These are phyloP conservation scores for Breviolum minutum DNA, from an alignment of 73 alveolate species.

Conservation along the genomic window DNA sequence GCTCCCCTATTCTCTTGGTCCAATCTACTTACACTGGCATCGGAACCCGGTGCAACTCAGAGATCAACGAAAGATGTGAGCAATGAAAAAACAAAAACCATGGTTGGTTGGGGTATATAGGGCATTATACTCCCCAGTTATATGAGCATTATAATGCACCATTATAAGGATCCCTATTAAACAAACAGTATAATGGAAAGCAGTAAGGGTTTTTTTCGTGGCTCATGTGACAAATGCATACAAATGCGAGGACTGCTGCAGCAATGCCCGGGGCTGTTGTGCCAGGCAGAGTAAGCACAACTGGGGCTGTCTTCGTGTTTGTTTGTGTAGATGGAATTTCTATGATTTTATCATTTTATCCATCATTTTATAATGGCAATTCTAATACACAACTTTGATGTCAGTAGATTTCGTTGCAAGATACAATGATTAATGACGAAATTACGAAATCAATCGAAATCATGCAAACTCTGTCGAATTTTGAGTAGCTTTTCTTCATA, in stretches of 20 bases:
- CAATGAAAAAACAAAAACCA: too few species aligned
- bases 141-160: too few species aligned
- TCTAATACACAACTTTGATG: neutral
- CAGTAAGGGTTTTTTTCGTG: neutral
- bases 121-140: too few species aligned
- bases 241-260: conserved; percentile 16
- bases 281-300: neutral
- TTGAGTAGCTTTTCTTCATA: neutral
- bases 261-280: conserved; percentile 48
- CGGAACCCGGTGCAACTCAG: too few species aligned
- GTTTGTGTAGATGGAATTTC: too few species aligned
- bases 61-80: neutral
- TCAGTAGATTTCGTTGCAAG: too few species aligned
- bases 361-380: neutral
- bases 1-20: neutral
- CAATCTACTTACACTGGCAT: neutral
- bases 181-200: neutral
- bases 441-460: neutral
- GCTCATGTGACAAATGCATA: neutral
- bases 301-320: too few species aligned
- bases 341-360: neutral
- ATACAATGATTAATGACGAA: too few species aligned
- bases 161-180: too few species aligned
- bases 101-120: too few species aligned
- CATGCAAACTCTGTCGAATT: neutral